Evolutionary conservation across 352 stramenopile genomes (phyloP).

Genomic region (Phytophthora aleatoria): DNA sequence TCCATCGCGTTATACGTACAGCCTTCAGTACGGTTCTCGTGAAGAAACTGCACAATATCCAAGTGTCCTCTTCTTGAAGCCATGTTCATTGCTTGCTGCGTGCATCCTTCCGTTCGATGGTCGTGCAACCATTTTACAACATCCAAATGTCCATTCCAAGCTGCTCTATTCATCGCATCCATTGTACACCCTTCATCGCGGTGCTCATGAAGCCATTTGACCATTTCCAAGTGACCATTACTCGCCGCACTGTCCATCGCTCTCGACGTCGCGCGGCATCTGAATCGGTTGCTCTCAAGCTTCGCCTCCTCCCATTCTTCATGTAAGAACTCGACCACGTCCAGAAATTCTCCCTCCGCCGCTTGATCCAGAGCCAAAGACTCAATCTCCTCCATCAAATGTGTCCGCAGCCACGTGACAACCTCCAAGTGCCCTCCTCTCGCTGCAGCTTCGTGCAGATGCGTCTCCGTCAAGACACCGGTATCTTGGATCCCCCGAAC

Average conservation of each 20-base stretch:
- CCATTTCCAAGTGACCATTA: conserved; percentile 33
- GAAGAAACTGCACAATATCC: conserved; percentile 37
- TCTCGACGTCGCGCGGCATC: conserved; percentile 17
- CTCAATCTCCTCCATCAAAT: conserved; percentile 23
- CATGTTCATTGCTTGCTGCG: conserved; percentile 40
- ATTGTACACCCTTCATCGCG: conserved; percentile 30
- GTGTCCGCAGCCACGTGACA: conserved; percentile 30
- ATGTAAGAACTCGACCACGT: conserved; percentile 38
- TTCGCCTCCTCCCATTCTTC: conserved; percentile 12
- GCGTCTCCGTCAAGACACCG: conserved; percentile 1
- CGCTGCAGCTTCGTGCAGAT: conserved; percentile 31
- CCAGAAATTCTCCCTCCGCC: conserved; percentile 23
- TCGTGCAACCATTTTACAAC: conserved; percentile 34
- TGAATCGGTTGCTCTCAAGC: conserved; percentile 22
- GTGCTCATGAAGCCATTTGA: conserved; percentile 39
- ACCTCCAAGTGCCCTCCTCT: conserved; percentile 33
- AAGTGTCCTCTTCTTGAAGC: conserved; percentile 34
- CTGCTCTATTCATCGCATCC: conserved; percentile 38
- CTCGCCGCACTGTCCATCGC: conserved; percentile 35
- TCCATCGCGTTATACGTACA: conserved; percentile 46
- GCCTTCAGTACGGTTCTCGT: conserved; percentile 31
- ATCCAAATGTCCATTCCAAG: conserved; percentile 34
- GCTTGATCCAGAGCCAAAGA: conserved; percentile 29
- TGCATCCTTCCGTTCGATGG: conserved; percentile 34
- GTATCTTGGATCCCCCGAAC: neutral